These are phyloP conservation scores for Trametes meyenii DNA, from an alignment of 768 basidiomycete genomes.

Conservation along the genomic window DNA sequence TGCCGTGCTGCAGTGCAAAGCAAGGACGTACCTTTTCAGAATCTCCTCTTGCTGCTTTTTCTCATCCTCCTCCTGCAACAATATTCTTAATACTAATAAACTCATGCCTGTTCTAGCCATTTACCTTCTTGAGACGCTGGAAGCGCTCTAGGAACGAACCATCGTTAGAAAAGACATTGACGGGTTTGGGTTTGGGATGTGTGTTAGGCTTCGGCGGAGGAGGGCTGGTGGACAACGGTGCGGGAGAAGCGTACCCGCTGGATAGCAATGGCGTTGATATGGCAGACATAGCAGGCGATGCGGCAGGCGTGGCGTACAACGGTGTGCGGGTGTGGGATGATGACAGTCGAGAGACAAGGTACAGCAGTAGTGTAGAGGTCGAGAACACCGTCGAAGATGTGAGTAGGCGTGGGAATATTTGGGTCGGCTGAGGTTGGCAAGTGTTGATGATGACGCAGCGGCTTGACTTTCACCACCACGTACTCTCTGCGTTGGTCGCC, in stretches of 20 bases:
- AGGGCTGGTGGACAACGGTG: conserved; percentile 28
- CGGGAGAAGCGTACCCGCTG: conserved; percentile 36
- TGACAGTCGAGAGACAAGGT: conserved; percentile 1
- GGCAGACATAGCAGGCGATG: conserved; percentile 21
- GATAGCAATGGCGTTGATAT: conserved; percentile 25
- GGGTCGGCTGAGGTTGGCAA: neutral
- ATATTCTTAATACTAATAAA: neutral
- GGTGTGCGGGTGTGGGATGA: neutral
- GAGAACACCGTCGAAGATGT: conserved; percentile 13
- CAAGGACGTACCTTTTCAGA: conserved; percentile 47
- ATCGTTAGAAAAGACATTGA: conserved; percentile 70
- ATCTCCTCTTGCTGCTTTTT: conserved; percentile 56
- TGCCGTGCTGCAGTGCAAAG: neutral
- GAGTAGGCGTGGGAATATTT: conserved; percentile 7
- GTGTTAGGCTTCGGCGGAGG: conserved; percentile 32
- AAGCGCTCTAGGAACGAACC: conserved; percentile 70
- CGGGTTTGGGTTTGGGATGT: conserved; percentile 44
- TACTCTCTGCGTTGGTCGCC: too few species aligned
- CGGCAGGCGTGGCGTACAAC: neutral
- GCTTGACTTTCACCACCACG: neutral
- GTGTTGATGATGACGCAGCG: neutral
- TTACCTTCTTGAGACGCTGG: conserved; percentile 58
- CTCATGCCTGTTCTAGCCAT: conserved; percentile 12
- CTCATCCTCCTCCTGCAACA: conserved; percentile 55
- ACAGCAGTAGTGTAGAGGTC: neutral